A percentile compares a stretch with the other conserved stretches of the same genome.
These are phyloP conservation scores for Arthrobotrys sinensis DNA, from an alignment of 2,329 filamentous ascomycete genomes.

Conservation along the genomic window DNA sequence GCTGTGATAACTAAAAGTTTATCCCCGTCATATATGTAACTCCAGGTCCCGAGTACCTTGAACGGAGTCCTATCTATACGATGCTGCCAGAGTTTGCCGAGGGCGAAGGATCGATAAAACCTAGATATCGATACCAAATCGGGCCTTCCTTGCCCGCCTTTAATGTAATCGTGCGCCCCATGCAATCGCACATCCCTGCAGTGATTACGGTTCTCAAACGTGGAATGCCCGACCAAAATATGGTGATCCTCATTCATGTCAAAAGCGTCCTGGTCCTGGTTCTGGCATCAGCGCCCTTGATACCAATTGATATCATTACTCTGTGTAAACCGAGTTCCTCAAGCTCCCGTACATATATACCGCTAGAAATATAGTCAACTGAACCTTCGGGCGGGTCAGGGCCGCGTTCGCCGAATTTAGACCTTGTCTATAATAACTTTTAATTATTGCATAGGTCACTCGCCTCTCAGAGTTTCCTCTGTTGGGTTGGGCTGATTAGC, in stretches of 20 bases:
- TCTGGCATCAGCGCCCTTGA: constrained; percentile 6
- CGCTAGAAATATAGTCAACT: constrained; percentile 5
- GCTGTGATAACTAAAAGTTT: constrained; percentile 20
- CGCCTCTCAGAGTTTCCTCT: constrained; percentile 11
- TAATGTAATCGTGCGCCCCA: constrained; percentile 32
- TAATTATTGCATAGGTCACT: constrained; percentile 53
- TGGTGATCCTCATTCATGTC: constrained; percentile 30
- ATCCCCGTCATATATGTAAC: constrained; percentile 21
- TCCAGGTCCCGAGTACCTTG: constrained; percentile 20
- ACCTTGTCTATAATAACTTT: constrained; percentile 42
- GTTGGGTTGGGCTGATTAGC: constrained; percentile 29
- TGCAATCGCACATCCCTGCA: constrained; percentile 57
- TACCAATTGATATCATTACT: constrained; percentile 2
- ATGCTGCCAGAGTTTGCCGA: neutral
- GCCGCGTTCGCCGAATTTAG: constrained; percentile 51
- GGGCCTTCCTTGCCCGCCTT: constrained; percentile 1
- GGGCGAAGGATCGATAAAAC: constrained; percentile 31
- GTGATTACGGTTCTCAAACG: constrained; percentile 54
- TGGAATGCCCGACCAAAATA: constrained; percentile 32
- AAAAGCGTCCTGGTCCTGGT: constrained; percentile 6
- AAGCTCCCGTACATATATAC: constrained; percentile 6
- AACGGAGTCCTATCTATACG: neutral
- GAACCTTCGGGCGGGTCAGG: neutral
- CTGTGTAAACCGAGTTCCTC: constrained; percentile 16
- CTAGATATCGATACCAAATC: constrained; percentile 44